These are phyloP conservation scores for Colletotrichum ledebouriae DNA, from an alignment of 2,329 filamentous ascomycete genomes.

Conservation along the genomic window DNA sequence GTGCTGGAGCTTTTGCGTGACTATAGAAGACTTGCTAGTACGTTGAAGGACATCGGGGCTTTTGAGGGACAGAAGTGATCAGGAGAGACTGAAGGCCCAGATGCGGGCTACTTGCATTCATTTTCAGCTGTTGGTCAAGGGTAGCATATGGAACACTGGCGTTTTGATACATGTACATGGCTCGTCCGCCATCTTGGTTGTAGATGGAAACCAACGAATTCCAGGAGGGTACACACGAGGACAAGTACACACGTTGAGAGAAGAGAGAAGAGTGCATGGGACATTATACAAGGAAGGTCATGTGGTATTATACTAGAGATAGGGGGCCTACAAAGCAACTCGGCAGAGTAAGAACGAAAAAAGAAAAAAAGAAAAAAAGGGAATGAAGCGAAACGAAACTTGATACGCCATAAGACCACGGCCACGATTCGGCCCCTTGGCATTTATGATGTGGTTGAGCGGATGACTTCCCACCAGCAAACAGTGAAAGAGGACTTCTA, in stretches of 20 bases:
- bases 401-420: no score
- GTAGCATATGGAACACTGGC: conserved; percentile 36
- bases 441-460: not conserved
- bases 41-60: conserved; percentile 72
- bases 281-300: conserved; percentile 23
- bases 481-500: not conserved
- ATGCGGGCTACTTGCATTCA: conserved; percentile 6
- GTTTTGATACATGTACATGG: conserved; percentile 20
- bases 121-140: conserved; percentile 15
- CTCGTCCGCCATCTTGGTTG: conserved; percentile 3
- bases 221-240: not conserved
- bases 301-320: conserved; percentile 22
- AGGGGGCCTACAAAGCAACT: conserved; percentile 20
- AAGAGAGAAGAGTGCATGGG: not conserved
- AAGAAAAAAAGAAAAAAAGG: not conserved
- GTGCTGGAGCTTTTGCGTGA: conserved; percentile 79
- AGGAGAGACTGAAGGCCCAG: conserved; percentile 11
- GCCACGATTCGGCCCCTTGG: no score
- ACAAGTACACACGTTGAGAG: conserved; percentile 3
- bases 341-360: not conserved
- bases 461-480: not conserved
- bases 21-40: conserved; percentile 78
- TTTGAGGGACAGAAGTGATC: conserved; percentile 61
- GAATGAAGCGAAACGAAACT: no score
- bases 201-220: not conserved